Evolutionary conservation across 257 asterid species (phyloP), one percentile per base, ranked within the genome.

Genomic region (Leptodermis oblonga): DNA sequence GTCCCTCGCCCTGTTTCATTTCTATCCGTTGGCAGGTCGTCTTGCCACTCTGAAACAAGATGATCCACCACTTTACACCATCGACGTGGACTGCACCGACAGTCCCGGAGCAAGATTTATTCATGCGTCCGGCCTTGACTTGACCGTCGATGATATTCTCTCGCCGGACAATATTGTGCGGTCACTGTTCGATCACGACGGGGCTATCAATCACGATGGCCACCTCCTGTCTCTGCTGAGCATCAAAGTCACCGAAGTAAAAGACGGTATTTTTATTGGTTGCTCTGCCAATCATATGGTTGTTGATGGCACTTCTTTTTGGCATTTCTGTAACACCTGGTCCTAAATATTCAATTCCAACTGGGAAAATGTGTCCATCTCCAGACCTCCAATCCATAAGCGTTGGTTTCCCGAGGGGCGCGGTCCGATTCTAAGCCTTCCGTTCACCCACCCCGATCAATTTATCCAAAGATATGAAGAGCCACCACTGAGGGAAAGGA

Each of bases 81-180:
- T n/a, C n/a, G n/a, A n/a, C n/a, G n/a, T n/a, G n/a, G n/a, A n/a
- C n/a, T n/a, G n/a, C n/a, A n/a, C n/a, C n/a, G n/a, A n/a, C n/a
- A n/a, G n/a, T n/a, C n/a, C n/a, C n/a, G n/a, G n/a, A n/a, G n/a
- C 46, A 0, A 70, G 70, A 28, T 83, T 85, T 17, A 62, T 63
- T 9, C 79, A 81, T 33, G 87, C 86, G 0, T 61, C 64, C 3
- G n/a, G n/a, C n/a, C 81, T 72, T 7, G 34, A 15, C 4, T 62
- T 79, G 17, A n/a, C 74, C 11, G 63, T 82, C 0, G 66, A 62
- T n/a, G 80, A 76, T 23, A 70, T 82, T 20, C 36, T 82, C 46
- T 56, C 74, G 3, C 86, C 86, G 0, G 85, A 82, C n/a, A 71
- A 83, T 87, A n/a, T 77, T n/a, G n/a, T 37, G 84, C 87, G 22